Base-by-base conservation (phyloP, 257 asterid genomes). In the Handroanthus guayacan region DNA sequence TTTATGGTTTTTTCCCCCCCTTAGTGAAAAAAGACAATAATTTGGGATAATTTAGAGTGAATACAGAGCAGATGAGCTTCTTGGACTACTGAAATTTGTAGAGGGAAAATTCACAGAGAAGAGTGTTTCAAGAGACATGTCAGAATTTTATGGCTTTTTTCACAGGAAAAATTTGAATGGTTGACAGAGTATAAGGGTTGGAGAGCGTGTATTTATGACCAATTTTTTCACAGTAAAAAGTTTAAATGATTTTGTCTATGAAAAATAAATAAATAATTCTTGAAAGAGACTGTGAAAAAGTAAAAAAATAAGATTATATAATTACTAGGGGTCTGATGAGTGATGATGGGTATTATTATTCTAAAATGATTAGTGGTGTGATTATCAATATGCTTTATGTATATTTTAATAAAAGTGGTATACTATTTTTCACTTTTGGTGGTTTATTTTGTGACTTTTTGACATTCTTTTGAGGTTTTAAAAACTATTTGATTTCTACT, bases 321-420 rank as follows among this genome's bases (percentile, higher is more conserved):
- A 13, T n/a, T 37, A 18, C 43, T 80, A 70, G 78, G 82, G 51
- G 71, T 78, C 76, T 80, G 91, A 79, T 76, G 60, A 79, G 81
- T 87, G 90, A 89, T 91, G 92, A 89, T 91, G 94, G 94, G 84
- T 70, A 82, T 82, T 86, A 89, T 91, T 86, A 91, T 91, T 89
- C 87, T 79, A 82, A 88, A 88, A 91, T 91, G 91, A 89, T 89
- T 89, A 85, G 82, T 82, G 81, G 14, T 74, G 84, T 86, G 90
- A 88, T 90, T 79, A 81, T 83, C 80, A 84, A 78, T 60, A 80
- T 77, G 79, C 69, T 78, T 34, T n/a, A 45, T 39, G 5, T 54
- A 14, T 75, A 64, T 17, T 34, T 13, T 74, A 61, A 51, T 9
- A 5, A 55, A 78, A 67, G 76, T 36, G 71, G 18, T 71, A 52